phyloP scores from a whole-genome alignment of 441 rosid genomes.

The Gossypium davidsonii region DNA sequence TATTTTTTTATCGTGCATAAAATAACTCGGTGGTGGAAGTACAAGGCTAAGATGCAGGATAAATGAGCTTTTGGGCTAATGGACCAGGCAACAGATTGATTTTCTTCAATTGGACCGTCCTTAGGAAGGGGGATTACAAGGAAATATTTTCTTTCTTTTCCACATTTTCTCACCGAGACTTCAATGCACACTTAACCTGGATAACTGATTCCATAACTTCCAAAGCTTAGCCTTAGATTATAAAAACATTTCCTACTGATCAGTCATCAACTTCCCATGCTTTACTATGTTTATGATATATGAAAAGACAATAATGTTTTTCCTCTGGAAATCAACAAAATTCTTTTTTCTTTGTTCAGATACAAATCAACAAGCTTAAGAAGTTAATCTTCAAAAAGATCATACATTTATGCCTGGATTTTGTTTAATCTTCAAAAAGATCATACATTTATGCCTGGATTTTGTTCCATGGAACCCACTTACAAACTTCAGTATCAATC shows the following conservation, averaged over 20 bases:
- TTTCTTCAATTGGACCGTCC: too few relatives aligned
- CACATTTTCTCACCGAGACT: too few relatives aligned
- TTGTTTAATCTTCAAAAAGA: not conserved
- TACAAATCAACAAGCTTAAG: not conserved
- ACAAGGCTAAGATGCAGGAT: too few relatives aligned
- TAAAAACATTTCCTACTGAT: not conserved
- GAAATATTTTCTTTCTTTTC: too few relatives aligned
- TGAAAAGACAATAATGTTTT: not conserved
- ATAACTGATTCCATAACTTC: not conserved
- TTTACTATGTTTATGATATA: constrained; percentile 1
- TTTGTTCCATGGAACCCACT: not conserved
- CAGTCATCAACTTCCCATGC: not conserved
- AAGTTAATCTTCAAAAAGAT: not conserved
- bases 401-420: not conserved
- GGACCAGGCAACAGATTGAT: too few relatives aligned
- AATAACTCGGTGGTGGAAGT: too few relatives aligned
- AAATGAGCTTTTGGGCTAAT: too few relatives aligned
- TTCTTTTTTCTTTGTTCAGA: too few relatives aligned
- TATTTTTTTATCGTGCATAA: too few relatives aligned
- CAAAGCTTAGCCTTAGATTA: not conserved
- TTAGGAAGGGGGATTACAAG: too few relatives aligned
- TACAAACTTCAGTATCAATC: constrained; percentile 16
- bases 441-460: not conserved
- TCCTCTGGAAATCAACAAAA: not conserved
- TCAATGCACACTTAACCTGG: constrained; percentile 20